Evolutionary conservation across 1,139 yeast species (phyloP), one percentile per base, ranked within the genome.

Genomic region (Ashbya aceris): DNA sequence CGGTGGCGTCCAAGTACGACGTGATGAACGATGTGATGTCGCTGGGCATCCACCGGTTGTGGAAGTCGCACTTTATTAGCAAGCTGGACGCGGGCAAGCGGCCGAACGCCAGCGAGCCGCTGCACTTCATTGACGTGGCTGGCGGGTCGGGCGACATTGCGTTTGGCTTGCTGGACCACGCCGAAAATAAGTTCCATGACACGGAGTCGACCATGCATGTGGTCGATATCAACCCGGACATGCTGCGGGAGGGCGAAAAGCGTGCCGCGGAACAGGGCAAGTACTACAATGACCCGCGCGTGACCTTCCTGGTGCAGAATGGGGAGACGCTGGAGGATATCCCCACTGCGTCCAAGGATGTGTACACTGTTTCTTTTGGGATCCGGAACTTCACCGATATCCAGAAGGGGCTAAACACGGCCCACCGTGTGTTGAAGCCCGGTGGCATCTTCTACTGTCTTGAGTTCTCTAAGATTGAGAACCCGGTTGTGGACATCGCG

Each of bases 81-180:
- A 77, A 87, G 53, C 69, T 91, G 47, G 96, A 91, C 58, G 95
- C 96, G 33, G 99, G 99, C 34, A 79, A 79, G 71, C 77, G 97
- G 58, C 89, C 95, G 4, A 94, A 91, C 36, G 78, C 87, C 8
- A 62, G 67, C 2, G 74, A 78, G 51, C 96, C 96, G 1, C 70
- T 91, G 58, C 77, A 80, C 49, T 89, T 91, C 57, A 71, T 91
- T 49, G 99, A 91, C 65, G 97, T 93, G 43, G 99, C 98, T 31
- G 99, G 98, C 45, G 99, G 99, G 28, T 87, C 97, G 11, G 99
- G 98, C 38, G 99, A 91, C 61, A 89, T 91, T 65, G 98, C 98
- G 1, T 87, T 87, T 66, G 93, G 98, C 6, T 73, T 93, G 48
- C 69, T 91, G 49, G 96, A 89, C 55, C 95, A 91, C 61, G 97